Evolutionary conservation across 164 flowering plant species (phyloP).

Genomic region (Cinnamomum micranthum): DNA sequence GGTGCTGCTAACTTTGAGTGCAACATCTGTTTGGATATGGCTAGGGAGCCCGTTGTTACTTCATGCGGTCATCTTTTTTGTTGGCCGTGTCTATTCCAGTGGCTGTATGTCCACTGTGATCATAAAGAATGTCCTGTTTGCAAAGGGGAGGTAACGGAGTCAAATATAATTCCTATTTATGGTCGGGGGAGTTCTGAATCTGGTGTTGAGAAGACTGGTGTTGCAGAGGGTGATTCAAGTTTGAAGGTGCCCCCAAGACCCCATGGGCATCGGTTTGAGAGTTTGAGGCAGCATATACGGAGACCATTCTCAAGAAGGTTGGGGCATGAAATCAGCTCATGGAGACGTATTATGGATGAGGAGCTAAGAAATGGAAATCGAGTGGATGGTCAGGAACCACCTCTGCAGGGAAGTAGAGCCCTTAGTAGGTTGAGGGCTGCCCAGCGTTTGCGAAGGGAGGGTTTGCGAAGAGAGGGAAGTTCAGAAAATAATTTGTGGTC

Average conservation of each 20-base stretch:
- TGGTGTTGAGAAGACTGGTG: conserved; percentile 13
- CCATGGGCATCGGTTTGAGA: conserved; percentile 24
- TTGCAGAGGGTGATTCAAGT: conserved; percentile 18
- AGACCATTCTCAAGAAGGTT: conserved; percentile 16
- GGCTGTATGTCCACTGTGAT: conserved; percentile 25
- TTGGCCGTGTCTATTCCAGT: conserved; percentile 37
- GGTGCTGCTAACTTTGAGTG: conserved; percentile 27
- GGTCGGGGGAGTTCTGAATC: conserved; percentile 28
- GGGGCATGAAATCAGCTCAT: conserved; percentile 13
- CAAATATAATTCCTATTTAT: conserved; percentile 27
- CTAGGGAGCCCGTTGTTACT: conserved; percentile 37
- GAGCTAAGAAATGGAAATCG: conserved; percentile 16
- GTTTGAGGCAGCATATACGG: conserved; percentile 21
- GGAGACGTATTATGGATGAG: conserved; percentile 19
- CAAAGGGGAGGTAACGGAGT: conserved; percentile 31
- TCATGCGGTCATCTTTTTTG: conserved; percentile 38
- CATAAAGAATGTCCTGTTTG: conserved; percentile 38
- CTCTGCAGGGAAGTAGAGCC: conserved; percentile 10
- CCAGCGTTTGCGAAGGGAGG: conserved; percentile 16
- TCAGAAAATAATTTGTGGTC: conserved; percentile 14
- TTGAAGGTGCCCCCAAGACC: conserved; percentile 37
- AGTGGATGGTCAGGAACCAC: conserved; percentile 17
- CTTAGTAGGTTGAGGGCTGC: conserved; percentile 20
- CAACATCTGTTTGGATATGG: conserved; percentile 36
- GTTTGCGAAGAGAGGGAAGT: conserved; percentile 17